phyloP scores from a whole-genome alignment of 208 protist genomes.

The Hexamita inflata region DNA sequence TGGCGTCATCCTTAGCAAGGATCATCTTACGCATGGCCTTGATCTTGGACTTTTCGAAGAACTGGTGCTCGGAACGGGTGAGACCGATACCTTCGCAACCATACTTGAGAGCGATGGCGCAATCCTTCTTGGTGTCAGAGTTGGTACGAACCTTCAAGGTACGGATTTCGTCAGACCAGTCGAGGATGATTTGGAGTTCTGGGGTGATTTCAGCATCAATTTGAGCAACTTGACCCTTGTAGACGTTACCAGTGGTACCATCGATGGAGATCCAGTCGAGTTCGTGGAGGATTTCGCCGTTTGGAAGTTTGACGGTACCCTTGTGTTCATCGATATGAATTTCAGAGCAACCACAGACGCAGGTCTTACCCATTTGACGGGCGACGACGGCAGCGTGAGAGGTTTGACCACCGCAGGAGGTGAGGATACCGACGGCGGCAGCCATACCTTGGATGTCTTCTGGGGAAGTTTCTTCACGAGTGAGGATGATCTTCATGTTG shows the following conservation, averaged over 20 bases:
- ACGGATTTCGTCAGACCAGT: conserved; percentile 58
- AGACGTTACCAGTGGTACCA: conserved; percentile 63
- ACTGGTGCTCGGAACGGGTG: conserved; percentile 82
- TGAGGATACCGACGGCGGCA: conserved; percentile 65
- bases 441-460: conserved; percentile 74
- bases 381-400: conserved; percentile 79
- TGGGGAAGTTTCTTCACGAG: conserved; percentile 70
- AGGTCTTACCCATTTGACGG: conserved; percentile 75
- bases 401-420: conserved; percentile 70
- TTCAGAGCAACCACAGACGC: conserved; percentile 62
- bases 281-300: conserved; percentile 53
- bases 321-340: conserved; percentile 54
- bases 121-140: conserved; percentile 63
- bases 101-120: conserved; percentile 57
- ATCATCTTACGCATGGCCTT: conserved; percentile 71
- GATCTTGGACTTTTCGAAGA: conserved; percentile 66
- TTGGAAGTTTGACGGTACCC: conserved; percentile 54
- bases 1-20: conserved; percentile 57
- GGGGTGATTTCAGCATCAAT: conserved; percentile 52
- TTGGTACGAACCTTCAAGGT: conserved; percentile 64
- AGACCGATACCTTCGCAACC: conserved; percentile 74
- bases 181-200: conserved; percentile 59
- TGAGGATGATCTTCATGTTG: conserved; percentile 63
- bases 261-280: conserved; percentile 69
- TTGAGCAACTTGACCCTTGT: conserved; percentile 53